These are phyloP conservation scores for Pleurotus ostreatus DNA, from an alignment of 768 basidiomycete species.

Conservation along the genomic window DNA sequence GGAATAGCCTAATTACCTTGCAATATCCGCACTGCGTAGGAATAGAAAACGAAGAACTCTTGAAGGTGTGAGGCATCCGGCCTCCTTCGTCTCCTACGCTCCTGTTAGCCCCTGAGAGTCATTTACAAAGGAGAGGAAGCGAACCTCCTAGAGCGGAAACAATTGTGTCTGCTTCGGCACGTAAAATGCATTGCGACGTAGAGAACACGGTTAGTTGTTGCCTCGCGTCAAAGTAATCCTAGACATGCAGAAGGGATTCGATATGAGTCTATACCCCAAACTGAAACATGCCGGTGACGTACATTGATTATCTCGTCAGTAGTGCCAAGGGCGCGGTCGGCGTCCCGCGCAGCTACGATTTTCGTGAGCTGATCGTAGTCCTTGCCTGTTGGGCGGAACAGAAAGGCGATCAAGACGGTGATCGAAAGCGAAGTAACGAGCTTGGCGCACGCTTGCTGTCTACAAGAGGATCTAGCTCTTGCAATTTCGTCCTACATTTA, in stretches of 20 bases:
- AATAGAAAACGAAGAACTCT: constrained; percentile 82
- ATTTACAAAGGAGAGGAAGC: constrained; percentile 13
- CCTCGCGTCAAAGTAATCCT: constrained; percentile 62
- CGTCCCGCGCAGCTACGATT: constrained; percentile 42
- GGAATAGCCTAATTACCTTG: constrained; percentile 42
- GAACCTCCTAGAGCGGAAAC: constrained; percentile 58
- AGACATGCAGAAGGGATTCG: constrained; percentile 12
- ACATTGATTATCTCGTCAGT: constrained; percentile 59
- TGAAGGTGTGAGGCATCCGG: constrained; percentile 72
- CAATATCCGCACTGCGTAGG: constrained; percentile 81
- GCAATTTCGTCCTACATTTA: constrained; percentile 55
- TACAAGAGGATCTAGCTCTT: constrained; percentile 55
- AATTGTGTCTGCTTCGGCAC: constrained; percentile 64
- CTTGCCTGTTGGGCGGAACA: constrained; percentile 30
- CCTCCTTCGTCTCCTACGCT: constrained; percentile 68
- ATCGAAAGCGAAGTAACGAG: constrained; percentile 1
- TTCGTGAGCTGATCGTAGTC: constrained; percentile 51
- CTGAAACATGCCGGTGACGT: constrained; percentile 15
- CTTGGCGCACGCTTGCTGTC: constrained; percentile 54
- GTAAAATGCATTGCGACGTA: constrained; percentile 53
- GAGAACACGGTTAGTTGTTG: constrained; percentile 55
- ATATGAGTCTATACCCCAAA: neutral
- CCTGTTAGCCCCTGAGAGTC: constrained; percentile 10
- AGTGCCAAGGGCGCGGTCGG: constrained; percentile 48
- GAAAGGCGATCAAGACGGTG: constrained; percentile 9